phyloP scores from a whole-genome alignment of 1,139 yeast species.

The Candida pseudoviswanathii region DNA sequence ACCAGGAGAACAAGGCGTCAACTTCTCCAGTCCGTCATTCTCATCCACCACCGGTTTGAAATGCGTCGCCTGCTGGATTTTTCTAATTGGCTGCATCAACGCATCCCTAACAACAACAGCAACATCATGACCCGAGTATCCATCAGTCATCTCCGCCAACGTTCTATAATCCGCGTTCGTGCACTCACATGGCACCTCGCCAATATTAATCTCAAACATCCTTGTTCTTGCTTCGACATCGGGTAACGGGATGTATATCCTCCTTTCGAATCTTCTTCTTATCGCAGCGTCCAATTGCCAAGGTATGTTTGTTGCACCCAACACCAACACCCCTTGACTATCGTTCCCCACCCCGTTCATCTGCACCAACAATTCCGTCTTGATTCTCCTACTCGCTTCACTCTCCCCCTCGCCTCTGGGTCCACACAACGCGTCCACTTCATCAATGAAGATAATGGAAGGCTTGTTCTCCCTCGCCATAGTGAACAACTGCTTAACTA shows the following conservation, averaged over 20 bases:
- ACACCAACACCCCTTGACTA: conserved; percentile 84
- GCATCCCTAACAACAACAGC: conserved; percentile 98
- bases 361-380: conserved; percentile 93
- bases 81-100: conserved; percentile 95
- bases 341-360: conserved; percentile 99
- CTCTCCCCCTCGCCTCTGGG: conserved; percentile 98
- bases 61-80: conserved; percentile 95
- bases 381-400: conserved; percentile 94
- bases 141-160: conserved; percentile 93
- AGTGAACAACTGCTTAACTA: conserved; percentile 88
- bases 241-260: conserved; percentile 94
- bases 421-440: conserved; percentile 96
- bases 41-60: conserved; percentile 60
- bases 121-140: conserved; percentile 96
- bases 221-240: conserved; percentile 86
- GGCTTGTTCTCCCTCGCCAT: conserved; percentile 98
- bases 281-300: conserved; percentile 99
- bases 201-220: conserved; percentile 94
- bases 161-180: conserved; percentile 71
- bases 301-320: conserved; percentile 98
- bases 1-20: conserved; percentile 97
- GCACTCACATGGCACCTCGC: conserved; percentile 83
- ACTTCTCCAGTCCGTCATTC: conserved; percentile 44
- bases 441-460: conserved; percentile 93
- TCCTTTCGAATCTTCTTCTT: conserved; percentile 91